Evolutionary conservation across 208 protist species (phyloP), one percentile per base, ranked within the genome.

Genomic region (Trypanosomatidae sp.): DNA sequence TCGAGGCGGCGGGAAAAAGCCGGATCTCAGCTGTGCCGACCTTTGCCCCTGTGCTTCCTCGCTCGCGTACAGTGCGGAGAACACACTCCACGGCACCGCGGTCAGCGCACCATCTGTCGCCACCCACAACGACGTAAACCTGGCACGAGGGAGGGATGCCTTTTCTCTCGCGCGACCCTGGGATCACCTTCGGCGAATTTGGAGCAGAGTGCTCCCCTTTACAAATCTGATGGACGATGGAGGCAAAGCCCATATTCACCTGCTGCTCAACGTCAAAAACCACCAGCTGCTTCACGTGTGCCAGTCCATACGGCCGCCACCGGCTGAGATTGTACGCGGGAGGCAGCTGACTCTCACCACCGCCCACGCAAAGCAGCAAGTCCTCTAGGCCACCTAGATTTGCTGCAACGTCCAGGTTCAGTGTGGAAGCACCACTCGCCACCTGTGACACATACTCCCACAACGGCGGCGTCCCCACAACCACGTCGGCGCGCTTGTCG

Each of bases 381-480:
- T 91, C 85, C 68, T 94, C 87, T 56, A 94, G 69, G 47, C 79
- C 81, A 56, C 64, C 77, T 17, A 46, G n/a, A 41, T 41, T 66
- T 4, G 72, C 28, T n/a, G 64, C 67, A 33, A 49, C 22, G 56
- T 22, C 64, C 10, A 6, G 25, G 28, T 28, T 68, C 68, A 13
- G 70, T 13, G 33, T 66, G 13, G 15, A 62, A 66, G 0, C 13
- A n/a, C n/a, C n/a, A n/a, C n/a, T n/a, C n/a, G n/a, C 67, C 41
- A 85, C 67, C 49, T 82, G 39, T 56, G 69, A 71, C 33, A 91
- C 79, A 33, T 77, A 79, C 64, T 91, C 87, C 90, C 90, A 95
- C 30, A 95, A 66, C 30, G 87, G 81, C 6, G 86, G 74, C 1
- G 90, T 95, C n/a, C 69, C 90, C 2, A 95, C 84, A n/a, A 95